A percentile compares a stretch with the other conserved stretches of the same genome.
Evolutionary conservation across 1,284 basidiomycete species (phyloP).

Genomic region (Boletus sp.): DNA sequence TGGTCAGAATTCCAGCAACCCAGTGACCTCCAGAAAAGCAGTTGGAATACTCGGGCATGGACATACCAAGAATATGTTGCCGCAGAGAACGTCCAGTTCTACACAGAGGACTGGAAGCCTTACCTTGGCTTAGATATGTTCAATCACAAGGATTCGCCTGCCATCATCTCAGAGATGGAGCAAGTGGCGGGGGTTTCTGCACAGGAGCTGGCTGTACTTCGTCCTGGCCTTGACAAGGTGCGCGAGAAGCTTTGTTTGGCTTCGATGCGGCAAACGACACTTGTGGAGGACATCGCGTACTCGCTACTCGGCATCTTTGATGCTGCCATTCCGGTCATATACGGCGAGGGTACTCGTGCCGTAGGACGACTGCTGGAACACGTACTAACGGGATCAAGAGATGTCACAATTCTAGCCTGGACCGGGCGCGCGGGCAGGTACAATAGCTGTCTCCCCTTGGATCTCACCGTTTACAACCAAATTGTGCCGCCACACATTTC

Average conservation of each 20-base stretch:
- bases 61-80: conserved; percentile 9
- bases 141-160: conserved; percentile 3
- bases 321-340: conserved; percentile 2
- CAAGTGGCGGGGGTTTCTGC: not conserved
- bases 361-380: conserved; percentile 9
- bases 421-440: conserved; percentile 1
- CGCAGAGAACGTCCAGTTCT: conserved; percentile 1
- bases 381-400: not conserved
- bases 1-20: not conserved
- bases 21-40: not conserved
- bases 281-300: conserved; percentile 6
- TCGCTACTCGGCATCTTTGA: conserved; percentile 7
- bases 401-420: conserved; percentile 6
- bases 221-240: not conserved
- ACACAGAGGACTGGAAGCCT: conserved; percentile 8
- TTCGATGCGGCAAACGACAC: conserved; percentile 8
- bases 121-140: not conserved
- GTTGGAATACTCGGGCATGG: conserved; percentile 7
- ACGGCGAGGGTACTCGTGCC: conserved; percentile 4
- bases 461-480: conserved; percentile 11
- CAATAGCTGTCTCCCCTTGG: conserved; percentile 11
- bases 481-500: conserved; percentile 7
- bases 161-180: conserved; percentile 5
- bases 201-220: not conserved
- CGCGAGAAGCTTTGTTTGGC: conserved; percentile 8